Evolutionary conservation across 2,329 filamentous ascomycete species (phyloP).

Genomic region (Exophiala sideris): DNA sequence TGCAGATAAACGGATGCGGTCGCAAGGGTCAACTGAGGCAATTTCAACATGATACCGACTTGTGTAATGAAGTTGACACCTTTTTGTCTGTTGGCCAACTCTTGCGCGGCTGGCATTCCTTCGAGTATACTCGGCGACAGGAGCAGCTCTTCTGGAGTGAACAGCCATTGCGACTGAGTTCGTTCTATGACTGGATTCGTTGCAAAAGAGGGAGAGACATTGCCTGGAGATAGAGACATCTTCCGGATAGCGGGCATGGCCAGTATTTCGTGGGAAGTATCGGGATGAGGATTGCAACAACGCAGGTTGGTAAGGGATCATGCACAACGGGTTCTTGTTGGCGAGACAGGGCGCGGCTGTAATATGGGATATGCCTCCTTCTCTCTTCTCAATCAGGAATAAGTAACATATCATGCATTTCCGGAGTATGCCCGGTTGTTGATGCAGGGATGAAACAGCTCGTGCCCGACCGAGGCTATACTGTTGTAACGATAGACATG

Average conservation of each 20-base stretch:
- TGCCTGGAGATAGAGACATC: background rate
- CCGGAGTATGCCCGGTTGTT: too few relatives aligned
- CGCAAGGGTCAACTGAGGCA: conserved; percentile 87
- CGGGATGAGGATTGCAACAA: too few relatives aligned
- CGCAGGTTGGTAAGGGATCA: too few relatives aligned
- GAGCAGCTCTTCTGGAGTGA: conserved; percentile 75
- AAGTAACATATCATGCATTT: too few relatives aligned
- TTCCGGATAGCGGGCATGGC: conserved; percentile 22
- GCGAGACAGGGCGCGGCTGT: too few relatives aligned
- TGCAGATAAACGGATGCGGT: conserved; percentile 95
- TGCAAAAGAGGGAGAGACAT: conserved; percentile 13
- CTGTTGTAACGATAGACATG: too few relatives aligned
- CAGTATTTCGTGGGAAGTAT: background rate
- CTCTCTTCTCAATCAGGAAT: too few relatives aligned
- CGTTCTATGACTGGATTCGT: conserved; percentile 37
- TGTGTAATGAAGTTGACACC: conserved; percentile 96
- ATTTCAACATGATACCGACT: conserved; percentile 84
- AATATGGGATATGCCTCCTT: too few relatives aligned
- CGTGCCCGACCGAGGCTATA: too few relatives aligned
- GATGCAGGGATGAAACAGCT: too few relatives aligned
- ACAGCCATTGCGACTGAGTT: conserved; percentile 77
- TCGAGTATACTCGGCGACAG: conserved; percentile 82
- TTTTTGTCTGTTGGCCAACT: conserved; percentile 77
- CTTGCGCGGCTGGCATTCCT: conserved; percentile 72
- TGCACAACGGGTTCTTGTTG: too few relatives aligned